Percentiles rank a stretch among this genome's conserved stretches.
Conservation (phyloP, 257 asterid genomes). For the Parsonsia alboflavescens region DNA sequence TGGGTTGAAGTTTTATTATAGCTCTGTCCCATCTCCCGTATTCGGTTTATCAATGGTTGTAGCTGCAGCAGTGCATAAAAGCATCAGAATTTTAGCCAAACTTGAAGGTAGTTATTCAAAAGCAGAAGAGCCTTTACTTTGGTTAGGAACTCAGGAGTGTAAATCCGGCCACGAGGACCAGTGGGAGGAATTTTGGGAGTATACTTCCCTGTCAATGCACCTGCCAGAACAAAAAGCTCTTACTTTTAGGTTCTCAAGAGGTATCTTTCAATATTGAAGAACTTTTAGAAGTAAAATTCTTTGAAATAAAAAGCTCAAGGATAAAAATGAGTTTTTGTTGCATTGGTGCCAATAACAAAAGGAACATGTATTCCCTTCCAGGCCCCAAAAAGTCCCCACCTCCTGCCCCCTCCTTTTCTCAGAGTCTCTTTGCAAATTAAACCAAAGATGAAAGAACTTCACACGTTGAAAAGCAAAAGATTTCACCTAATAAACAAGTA, state of each 20-base stretch:
- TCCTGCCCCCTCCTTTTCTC: neutral
- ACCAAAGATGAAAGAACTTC: neutral
- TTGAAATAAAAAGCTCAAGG: neutral
- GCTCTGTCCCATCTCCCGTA: slow-evolving; percentile 70
- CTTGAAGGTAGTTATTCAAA: neutral
- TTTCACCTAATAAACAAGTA: neutral
- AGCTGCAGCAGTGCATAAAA: slow-evolving; percentile 46
- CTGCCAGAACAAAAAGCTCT: slow-evolving; percentile 33
- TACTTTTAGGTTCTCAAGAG: neutral
- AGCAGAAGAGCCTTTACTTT: slow-evolving; percentile 35
- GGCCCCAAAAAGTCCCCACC: neutral
- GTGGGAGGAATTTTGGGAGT: slow-evolving; percentile 73
- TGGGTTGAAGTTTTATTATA: slow-evolving; percentile 74
- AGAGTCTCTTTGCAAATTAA: neutral
- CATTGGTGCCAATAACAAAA: neutral
- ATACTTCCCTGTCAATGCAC: slow-evolving; percentile 88
- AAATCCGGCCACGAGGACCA: slow-evolving; percentile 84
- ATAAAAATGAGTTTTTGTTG: neutral
- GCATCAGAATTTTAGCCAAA: slow-evolving; percentile 9
- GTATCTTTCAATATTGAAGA: no score
- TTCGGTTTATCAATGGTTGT: slow-evolving; percentile 66
- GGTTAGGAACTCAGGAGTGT: slow-evolving; percentile 68
- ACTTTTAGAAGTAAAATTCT: neutral
- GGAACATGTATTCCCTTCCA: neutral
- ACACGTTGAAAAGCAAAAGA: neutral